phyloP scores from a whole-genome alignment of 495 filamentous ascomycete genomes.

The Trypethelium eluteriae region DNA sequence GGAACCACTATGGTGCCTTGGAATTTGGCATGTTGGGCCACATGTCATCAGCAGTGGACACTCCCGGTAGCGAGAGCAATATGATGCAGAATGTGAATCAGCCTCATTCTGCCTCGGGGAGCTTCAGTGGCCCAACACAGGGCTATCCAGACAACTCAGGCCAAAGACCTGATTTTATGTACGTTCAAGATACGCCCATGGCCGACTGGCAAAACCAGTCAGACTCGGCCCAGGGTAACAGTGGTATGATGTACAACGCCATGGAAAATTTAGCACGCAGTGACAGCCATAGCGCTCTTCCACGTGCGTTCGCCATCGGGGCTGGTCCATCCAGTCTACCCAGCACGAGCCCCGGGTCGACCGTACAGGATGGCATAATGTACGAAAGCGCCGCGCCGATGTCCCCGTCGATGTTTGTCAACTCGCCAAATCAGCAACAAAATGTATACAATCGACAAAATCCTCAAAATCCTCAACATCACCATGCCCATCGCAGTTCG shows the following conservation, averaged over 20 bases:
- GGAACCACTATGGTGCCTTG: conserved; percentile 84
- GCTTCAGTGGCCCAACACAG: background rate
- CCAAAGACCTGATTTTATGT: background rate
- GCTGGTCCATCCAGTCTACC: conserved; percentile 54
- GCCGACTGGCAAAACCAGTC: conserved; percentile 21
- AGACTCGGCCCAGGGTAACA: conserved; percentile 21
- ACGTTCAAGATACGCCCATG: background rate
- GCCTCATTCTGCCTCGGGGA: background rate
- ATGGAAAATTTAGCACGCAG: conserved; percentile 5
- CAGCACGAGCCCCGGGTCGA: conserved; percentile 46
- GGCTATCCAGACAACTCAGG: background rate
- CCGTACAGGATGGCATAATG: conserved; percentile 22
- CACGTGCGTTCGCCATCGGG: conserved; percentile 67
- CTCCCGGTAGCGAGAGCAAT: conserved; percentile 56
- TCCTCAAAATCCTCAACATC: conserved; percentile 27
- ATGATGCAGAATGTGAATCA: conserved; percentile 33
- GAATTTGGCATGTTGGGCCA: conserved; percentile 93
- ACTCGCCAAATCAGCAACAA: conserved; percentile 25
- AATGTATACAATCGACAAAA: conserved; percentile 25
- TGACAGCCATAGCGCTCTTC: conserved; percentile 37
- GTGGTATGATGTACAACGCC: conserved; percentile 3
- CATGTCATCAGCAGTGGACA: conserved; percentile 80
- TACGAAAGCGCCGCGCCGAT: conserved; percentile 28
- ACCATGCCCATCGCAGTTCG: conserved; percentile 16
- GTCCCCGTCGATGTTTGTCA: conserved; percentile 29